Base-by-base conservation (phyloP, 345 rosid genomes). In the Bretschneidera sinensis region DNA sequence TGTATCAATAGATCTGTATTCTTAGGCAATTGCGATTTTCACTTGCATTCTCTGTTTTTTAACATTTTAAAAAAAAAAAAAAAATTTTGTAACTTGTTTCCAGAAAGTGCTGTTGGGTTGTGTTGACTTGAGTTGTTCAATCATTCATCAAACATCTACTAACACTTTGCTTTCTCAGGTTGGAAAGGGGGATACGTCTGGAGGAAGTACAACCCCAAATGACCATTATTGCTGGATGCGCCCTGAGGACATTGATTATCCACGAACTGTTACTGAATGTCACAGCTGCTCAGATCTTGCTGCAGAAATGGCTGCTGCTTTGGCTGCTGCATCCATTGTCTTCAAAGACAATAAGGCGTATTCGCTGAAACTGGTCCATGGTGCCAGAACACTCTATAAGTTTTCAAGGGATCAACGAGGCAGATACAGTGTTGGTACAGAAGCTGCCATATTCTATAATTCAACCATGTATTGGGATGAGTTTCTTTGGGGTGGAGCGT, bases 201-300 rank as follows among this genome's bases (percentile, higher is more conserved):
- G 81, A 2, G 99, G 92, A 19, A 85, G 71, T 68, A 78, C 95
- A 5, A 63, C 56, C 17, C 72, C 85, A 2, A 91, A 91, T 28
- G 99, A 95, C 65, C 96, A 91, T 68, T 91, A 85, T 74, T 95
- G 99, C 66, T 95, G 99, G 99, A 88, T 82, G 92, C 76, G 97
- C 14, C 99, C 99, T 19, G 99, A 95, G 84, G 99, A 95, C 76
- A 95, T 95, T 66, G 92, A 95, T 71, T 95, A 95, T 33, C 33
- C 8, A 0, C 81, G 97, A 7, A 94, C 96, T 53, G 92, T 91
- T 9, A 0, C 43, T 13, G 78, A 76, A n/a, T 91, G 99, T 60
- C 74, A 71, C 54, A 67, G 71, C 18, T 91, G 99, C 76, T 91
- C 99, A 0, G 99, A 91, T 78, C 89, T 95, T 6, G 99, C 99